phyloP scores from a whole-genome alignment of 352 stramenopile genomes.

The Phytopythium ostracodes region DNA sequence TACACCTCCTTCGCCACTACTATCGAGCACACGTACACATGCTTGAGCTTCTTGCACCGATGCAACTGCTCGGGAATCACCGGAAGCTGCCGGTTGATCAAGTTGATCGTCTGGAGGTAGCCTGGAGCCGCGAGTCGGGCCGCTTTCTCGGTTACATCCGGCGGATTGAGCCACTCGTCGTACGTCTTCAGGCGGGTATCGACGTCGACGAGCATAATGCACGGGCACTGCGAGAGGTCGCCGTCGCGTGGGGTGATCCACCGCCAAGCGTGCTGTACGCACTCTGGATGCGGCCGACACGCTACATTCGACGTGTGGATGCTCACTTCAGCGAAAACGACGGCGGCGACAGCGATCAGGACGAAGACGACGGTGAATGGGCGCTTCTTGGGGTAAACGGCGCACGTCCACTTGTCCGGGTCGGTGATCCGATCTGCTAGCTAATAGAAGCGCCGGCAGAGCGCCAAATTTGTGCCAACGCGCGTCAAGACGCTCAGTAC shows the following conservation, averaged over 20 bases:
- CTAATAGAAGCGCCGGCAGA: constrained; percentile 17
- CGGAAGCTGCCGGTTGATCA: constrained; percentile 25
- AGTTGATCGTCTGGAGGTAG: constrained; percentile 19
- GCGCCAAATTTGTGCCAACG: constrained; percentile 20
- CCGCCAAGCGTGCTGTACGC: constrained; percentile 16
- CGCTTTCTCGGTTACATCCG: constrained; percentile 19
- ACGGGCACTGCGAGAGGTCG: constrained; percentile 26
- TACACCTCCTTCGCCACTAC: not conserved
- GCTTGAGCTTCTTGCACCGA: constrained; percentile 17
- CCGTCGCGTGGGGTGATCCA: constrained; percentile 9
- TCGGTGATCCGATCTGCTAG: constrained; percentile 11
- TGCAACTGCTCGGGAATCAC: constrained; percentile 18
- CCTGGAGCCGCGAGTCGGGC: constrained; percentile 13
- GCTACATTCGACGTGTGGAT: constrained; percentile 8
- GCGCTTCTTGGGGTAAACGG: constrained; percentile 14
- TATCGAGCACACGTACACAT: constrained; percentile 16
- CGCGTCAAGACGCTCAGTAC: constrained; percentile 19
- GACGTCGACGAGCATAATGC: constrained; percentile 27
- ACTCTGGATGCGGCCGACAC: constrained; percentile 15
- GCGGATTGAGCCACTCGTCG: constrained; percentile 22
- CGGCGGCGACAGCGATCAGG: not conserved
- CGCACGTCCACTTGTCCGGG: not conserved
- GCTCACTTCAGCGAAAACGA: constrained; percentile 11
- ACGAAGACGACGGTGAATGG: constrained; percentile 11
- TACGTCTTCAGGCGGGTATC: constrained; percentile 13